Conservation (phyloP, 2,329 filamentous ascomycete genomes). For the Fusarium keratoplasticum region DNA sequence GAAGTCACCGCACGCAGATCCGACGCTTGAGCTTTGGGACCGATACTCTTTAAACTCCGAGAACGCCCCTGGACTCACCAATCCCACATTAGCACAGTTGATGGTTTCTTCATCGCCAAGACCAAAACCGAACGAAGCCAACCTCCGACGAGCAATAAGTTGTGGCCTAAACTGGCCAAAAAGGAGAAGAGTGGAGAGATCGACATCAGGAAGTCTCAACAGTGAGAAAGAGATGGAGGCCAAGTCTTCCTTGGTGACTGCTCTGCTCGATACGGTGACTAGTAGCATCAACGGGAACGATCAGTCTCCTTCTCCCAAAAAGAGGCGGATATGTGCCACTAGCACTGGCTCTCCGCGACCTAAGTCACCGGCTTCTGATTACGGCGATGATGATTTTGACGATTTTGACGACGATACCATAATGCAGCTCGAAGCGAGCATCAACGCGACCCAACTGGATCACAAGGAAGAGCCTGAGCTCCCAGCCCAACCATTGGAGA, state of each 20-base stretch:
- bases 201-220: conserved; percentile 51
- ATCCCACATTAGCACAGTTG: conserved; percentile 71
- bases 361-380: conserved; percentile 52
- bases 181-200: conserved; percentile 68
- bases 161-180: conserved; percentile 80
- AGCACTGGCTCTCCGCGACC: conserved; percentile 38
- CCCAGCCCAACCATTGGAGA: neutral
- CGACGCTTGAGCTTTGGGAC: conserved; percentile 81
- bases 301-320: conserved; percentile 59
- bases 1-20: conserved; percentile 76
- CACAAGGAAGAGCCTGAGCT: neutral
- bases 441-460: conserved; percentile 47
- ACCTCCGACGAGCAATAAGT: conserved; percentile 73
- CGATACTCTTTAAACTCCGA: conserved; percentile 69
- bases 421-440: conserved; percentile 63
- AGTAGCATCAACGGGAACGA: conserved; percentile 61
- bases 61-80: conserved; percentile 60
- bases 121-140: conserved; percentile 57
- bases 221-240: conserved; percentile 55
- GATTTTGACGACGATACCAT: conserved; percentile 72
- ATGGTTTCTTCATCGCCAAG: conserved; percentile 79
- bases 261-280: conserved; percentile 74
- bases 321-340: conserved; percentile 46
- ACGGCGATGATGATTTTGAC: conserved; percentile 67
- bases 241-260: conserved; percentile 69